These are phyloP conservation scores for Zygosaccharomyces sapae DNA, from an alignment of 1,139 yeast genomes.

Conservation along the genomic window DNA sequence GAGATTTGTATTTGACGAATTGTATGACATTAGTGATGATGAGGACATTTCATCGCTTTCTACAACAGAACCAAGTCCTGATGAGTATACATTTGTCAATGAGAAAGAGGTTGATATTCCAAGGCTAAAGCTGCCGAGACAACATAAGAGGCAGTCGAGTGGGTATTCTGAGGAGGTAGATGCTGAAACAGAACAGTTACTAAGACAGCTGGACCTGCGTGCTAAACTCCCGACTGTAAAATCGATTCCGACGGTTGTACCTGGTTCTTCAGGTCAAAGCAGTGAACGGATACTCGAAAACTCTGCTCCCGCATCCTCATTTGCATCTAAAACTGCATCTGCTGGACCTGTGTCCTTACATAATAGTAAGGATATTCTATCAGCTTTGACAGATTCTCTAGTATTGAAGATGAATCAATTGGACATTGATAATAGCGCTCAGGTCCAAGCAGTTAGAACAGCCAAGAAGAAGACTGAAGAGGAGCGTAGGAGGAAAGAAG, in stretches of 20 bases:
- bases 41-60: conserved; percentile 13
- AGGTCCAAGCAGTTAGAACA: conserved; percentile 14
- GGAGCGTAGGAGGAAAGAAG: conserved; percentile 17
- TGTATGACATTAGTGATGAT: conserved; percentile 13
- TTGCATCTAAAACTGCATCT: too few relatives aligned
- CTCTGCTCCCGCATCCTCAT: too few relatives aligned
- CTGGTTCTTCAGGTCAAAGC: background rate
- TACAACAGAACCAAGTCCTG: conserved; percentile 12
- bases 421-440: conserved; percentile 14
- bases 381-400: conserved; percentile 10
- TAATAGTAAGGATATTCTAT: conserved; percentile 8
- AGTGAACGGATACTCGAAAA: background rate
- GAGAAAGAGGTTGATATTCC: conserved; percentile 22
- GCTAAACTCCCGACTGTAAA: conserved; percentile 12
- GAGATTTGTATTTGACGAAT: conserved; percentile 23
- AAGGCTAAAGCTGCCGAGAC: conserved; percentile 20
- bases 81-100: conserved; percentile 19
- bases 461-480: conserved; percentile 18
- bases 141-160: background rate
- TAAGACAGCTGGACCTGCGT: conserved; percentile 13
- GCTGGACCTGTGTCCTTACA: too few relatives aligned
- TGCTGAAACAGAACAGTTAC: conserved; percentile 13
- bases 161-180: conserved; percentile 12
- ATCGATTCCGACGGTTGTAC: background rate
- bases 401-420: conserved; percentile 11